These are phyloP conservation scores for Lachancea thermotolerans DNA, from an alignment of 805 yeast genomes.

Conservation along the genomic window DNA sequence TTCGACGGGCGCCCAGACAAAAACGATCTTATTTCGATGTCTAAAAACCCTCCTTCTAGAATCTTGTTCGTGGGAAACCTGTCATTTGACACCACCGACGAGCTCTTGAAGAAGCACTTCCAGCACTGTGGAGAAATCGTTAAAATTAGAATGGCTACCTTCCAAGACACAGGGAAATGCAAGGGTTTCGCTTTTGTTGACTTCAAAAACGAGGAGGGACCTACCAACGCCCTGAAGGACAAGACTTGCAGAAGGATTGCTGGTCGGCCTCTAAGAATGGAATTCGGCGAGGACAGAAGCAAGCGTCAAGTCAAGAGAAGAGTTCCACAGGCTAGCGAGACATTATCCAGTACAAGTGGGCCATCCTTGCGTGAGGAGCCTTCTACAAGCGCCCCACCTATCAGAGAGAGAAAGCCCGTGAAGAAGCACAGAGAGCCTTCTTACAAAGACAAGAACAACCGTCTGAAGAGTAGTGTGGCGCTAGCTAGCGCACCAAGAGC, in stretches of 20 bases:
- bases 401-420: slow-evolving; percentile 6
- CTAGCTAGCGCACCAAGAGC: slow-evolving; percentile 85
- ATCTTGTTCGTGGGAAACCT: slow-evolving; percentile 89
- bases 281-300: slow-evolving; percentile 92
- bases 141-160: slow-evolving; percentile 92
- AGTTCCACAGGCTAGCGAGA: slow-evolving; percentile 19
- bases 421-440: slow-evolving; percentile 12
- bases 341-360: neutral
- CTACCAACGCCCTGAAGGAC: slow-evolving; percentile 75
- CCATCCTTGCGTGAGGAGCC: slow-evolving; percentile 6
- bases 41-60: slow-evolving; percentile 82
- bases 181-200: slow-evolving; percentile 94
- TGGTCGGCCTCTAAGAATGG: slow-evolving; percentile 74
- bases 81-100: slow-evolving; percentile 86
- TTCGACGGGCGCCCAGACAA: slow-evolving; percentile 83
- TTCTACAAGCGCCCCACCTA: slow-evolving; percentile 8
- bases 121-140: slow-evolving; percentile 85
- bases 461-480: slow-evolving; percentile 75
- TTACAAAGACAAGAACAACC: slow-evolving; percentile 35
- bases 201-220: slow-evolving; percentile 71
- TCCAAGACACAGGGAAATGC: slow-evolving; percentile 92
- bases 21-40: slow-evolving; percentile 39
- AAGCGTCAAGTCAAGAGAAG: slow-evolving; percentile 51
- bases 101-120: slow-evolving; percentile 70
- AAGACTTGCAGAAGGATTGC: slow-evolving; percentile 58